Evolutionary conservation across 192 early-diverging fungal species (phyloP).

Genomic region (Podila minutissima): DNA sequence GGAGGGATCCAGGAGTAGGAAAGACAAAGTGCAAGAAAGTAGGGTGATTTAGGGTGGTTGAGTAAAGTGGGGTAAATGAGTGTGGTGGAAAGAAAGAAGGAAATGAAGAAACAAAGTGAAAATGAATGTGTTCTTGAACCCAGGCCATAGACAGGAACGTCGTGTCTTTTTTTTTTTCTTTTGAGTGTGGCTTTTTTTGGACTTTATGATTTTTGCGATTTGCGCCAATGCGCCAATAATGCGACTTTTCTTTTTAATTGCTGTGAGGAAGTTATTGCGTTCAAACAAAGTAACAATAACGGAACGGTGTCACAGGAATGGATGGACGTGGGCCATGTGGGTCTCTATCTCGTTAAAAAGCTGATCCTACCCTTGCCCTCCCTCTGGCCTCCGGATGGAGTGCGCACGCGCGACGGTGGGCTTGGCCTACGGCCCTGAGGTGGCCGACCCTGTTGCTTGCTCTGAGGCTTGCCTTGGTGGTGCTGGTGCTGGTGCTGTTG

Average conservation of each 20-base stretch:
- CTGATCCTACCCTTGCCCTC: constrained; percentile 23
- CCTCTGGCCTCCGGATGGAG: background rate
- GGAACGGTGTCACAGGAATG: background rate
- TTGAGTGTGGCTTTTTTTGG: no score
- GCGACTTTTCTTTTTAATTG: no score
- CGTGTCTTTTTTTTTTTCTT: no score
- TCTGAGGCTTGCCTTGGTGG: background rate
- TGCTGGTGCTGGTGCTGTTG: background rate
- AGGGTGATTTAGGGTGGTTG: background rate
- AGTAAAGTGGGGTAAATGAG: background rate
- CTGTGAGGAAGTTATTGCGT: no score
- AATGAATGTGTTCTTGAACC: background rate
- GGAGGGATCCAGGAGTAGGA: background rate
- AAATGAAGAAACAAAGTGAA: background rate
- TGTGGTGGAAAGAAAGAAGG: background rate
- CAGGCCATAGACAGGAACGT: background rate
- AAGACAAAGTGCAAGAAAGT: background rate
- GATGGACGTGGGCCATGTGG: background rate
- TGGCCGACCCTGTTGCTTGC: constrained; percentile 10
- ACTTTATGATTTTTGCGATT: no score
- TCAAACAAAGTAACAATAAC: background rate
- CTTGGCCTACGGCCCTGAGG: no score
- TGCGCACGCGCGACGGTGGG: no score
- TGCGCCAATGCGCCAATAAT: no score
- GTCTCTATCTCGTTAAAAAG: constrained; percentile 26